Evolutionary conservation across 192 early-diverging fungal species (phyloP).

Genomic region (Irineochytrium annulatum): DNA sequence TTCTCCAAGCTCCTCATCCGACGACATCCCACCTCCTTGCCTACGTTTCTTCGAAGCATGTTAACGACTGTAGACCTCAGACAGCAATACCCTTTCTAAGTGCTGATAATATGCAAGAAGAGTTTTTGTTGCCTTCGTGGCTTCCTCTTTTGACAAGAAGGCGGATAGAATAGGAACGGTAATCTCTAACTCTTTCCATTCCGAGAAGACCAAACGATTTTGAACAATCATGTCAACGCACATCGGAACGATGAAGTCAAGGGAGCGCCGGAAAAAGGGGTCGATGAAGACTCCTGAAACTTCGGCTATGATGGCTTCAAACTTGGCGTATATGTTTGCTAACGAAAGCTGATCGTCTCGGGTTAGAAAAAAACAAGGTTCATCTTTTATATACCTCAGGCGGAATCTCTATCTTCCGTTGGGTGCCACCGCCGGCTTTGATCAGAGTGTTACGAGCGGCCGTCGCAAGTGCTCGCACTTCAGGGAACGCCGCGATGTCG

Average conservation of each 20-base stretch:
- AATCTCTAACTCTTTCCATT: slow-evolving; percentile 30
- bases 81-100: slow-evolving; percentile 21
- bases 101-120: slow-evolving; percentile 16
- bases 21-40: slow-evolving; percentile 34
- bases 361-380: background rate
- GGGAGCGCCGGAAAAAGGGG: slow-evolving; percentile 22
- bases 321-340: slow-evolving; percentile 14
- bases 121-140: background rate
- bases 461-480: slow-evolving; percentile 50
- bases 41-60: slow-evolving; percentile 25
- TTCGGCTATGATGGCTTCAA: slow-evolving; percentile 14
- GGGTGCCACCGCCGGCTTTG: slow-evolving; percentile 40
- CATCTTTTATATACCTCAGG: slow-evolving; percentile 6
- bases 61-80: background rate
- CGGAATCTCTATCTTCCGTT: background rate
- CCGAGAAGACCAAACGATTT: slow-evolving; percentile 19
- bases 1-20: slow-evolving; percentile 51
- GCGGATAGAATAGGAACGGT: slow-evolving; percentile 28
- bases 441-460: slow-evolving; percentile 62
- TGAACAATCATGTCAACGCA: slow-evolving; percentile 17
- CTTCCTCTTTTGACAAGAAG: slow-evolving; percentile 25
- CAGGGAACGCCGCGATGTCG: slow-evolving; percentile 71
- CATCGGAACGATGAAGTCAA: slow-evolving; percentile 18
- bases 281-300: slow-evolving; percentile 19
- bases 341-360: slow-evolving; percentile 15